Percentiles rank a stretch among this genome's conserved stretches.
Conservation (phyloP, 495 filamentous ascomycete species). For the Neurospora sublineolata region DNA sequence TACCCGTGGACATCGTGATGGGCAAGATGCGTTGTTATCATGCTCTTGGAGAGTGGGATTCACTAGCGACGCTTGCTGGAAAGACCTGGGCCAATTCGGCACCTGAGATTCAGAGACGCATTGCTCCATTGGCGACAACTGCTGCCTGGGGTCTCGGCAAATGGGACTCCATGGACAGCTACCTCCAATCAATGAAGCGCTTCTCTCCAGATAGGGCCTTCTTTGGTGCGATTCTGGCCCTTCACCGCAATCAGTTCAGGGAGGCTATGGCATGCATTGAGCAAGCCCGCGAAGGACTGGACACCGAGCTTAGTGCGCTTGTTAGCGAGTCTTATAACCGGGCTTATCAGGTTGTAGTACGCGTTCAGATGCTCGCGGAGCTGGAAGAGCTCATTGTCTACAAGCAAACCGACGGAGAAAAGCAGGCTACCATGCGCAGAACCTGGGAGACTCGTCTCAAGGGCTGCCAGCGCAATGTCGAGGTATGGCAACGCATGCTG, state of each 20-base stretch:
- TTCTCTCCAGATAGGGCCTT: constrained; percentile 89
- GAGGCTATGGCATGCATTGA: constrained; percentile 77
- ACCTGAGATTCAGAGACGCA: constrained; percentile 69
- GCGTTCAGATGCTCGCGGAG: constrained; percentile 97
- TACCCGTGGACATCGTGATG: constrained; percentile 87
- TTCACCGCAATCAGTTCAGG: constrained; percentile 90
- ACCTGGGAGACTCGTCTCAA: constrained; percentile 94
- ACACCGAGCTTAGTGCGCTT: constrained; percentile 87
- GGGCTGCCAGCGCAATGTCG: constrained; percentile 91
- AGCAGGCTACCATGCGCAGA: constrained; percentile 76
- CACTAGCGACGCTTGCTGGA: constrained; percentile 73
- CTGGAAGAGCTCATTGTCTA: constrained; percentile 96
- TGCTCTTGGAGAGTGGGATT: constrained; percentile 93
- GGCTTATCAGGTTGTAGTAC: constrained; percentile 89
- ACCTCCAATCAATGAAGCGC: constrained; percentile 86
- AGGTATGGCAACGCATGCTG: constrained; percentile 97
- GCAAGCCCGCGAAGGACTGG: constrained; percentile 82
- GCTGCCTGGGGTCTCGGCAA: constrained; percentile 96
- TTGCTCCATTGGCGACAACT: constrained; percentile 86
- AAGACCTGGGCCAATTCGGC: constrained; percentile 86
- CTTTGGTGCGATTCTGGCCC: constrained; percentile 87
- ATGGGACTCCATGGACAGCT: constrained; percentile 96
- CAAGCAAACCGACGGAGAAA: constrained; percentile 82
- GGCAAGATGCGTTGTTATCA: constrained; percentile 99
- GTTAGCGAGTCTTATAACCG: constrained; percentile 94